Percentiles rank a stretch among this genome's conserved stretches.
Evolutionary conservation across 768 basidiomycete species (phyloP).

Genomic region (Amanita rimosa): DNA sequence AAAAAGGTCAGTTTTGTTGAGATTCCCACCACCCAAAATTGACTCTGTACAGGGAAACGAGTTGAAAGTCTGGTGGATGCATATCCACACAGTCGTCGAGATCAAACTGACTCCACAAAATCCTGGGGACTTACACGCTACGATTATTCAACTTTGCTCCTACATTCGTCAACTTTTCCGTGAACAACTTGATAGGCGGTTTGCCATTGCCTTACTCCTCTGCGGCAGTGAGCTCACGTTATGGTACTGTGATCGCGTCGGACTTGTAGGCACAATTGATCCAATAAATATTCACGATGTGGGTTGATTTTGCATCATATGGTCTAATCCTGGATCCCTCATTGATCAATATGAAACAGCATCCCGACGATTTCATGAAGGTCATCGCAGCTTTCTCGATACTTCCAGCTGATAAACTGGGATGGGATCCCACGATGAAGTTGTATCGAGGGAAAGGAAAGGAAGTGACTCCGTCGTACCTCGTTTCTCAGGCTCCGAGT

Average conservation of each 20-base stretch:
- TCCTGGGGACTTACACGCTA: neutral
- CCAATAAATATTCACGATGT: conserved; percentile 8
- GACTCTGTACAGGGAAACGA: neutral
- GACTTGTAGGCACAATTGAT: conserved; percentile 5
- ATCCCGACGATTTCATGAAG: neutral
- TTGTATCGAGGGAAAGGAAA: neutral
- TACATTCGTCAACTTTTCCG: conserved; percentile 9
- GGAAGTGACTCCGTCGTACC: neutral
- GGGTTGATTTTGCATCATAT: neutral
- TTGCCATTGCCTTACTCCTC: conserved; percentile 4
- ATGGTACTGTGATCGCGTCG: conserved; percentile 7
- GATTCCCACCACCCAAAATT: neutral
- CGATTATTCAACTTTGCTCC: neutral
- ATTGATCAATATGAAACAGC: neutral
- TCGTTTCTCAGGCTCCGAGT: too few species aligned
- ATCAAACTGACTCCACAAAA: neutral
- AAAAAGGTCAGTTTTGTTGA: neutral
- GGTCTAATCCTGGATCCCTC: too few species aligned
- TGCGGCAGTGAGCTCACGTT: conserved; percentile 5
- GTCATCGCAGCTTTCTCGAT: neutral
- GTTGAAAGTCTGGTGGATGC: neutral
- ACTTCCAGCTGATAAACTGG: neutral
- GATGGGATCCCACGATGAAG: neutral
- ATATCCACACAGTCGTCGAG: neutral
- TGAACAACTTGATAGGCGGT: conserved; percentile 9